Evolutionary conservation across 768 basidiomycete genomes (phyloP).

Genomic region (Rhodotorula toruloides): DNA sequence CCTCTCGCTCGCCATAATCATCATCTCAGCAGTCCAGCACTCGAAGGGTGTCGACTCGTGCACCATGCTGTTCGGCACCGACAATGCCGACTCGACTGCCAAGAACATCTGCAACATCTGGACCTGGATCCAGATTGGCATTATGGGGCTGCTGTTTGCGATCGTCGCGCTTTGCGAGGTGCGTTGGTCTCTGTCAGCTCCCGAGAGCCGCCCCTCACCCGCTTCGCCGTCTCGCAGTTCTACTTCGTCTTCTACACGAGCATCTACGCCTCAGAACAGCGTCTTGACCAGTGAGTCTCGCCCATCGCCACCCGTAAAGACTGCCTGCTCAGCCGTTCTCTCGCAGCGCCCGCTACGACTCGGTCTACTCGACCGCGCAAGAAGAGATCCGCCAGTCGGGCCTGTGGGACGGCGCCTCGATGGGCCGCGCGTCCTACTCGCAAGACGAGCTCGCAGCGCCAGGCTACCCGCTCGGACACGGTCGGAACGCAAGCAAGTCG

Average conservation of each 20-base stretch:
- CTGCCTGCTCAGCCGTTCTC: background rate
- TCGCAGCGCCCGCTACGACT: constrained; percentile 33
- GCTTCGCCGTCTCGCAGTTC: constrained; percentile 2
- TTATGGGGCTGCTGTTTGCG: constrained; percentile 85
- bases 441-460: constrained; percentile 1
- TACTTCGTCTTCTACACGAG: constrained; percentile 33
- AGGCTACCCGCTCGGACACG: background rate
- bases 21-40: constrained; percentile 73
- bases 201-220: background rate
- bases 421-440: background rate
- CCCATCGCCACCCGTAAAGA: background rate
- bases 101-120: constrained; percentile 74
- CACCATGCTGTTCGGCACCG: constrained; percentile 38
- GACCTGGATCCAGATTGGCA: constrained; percentile 82
- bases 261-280: constrained; percentile 39
- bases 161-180: constrained; percentile 45
- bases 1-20: constrained; percentile 72
- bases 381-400: constrained; percentile 38
- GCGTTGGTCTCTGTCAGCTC: background rate
- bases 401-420: constrained; percentile 19
- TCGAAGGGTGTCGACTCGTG: constrained; percentile 65
- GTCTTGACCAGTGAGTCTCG: constrained; percentile 35
- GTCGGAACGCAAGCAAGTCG: background rate
- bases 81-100: constrained; percentile 36
- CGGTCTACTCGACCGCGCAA: constrained; percentile 30